Evolutionary conservation across 495 filamentous ascomycete genomes (phyloP).

Genomic region (Elaphomyces granulatus): DNA sequence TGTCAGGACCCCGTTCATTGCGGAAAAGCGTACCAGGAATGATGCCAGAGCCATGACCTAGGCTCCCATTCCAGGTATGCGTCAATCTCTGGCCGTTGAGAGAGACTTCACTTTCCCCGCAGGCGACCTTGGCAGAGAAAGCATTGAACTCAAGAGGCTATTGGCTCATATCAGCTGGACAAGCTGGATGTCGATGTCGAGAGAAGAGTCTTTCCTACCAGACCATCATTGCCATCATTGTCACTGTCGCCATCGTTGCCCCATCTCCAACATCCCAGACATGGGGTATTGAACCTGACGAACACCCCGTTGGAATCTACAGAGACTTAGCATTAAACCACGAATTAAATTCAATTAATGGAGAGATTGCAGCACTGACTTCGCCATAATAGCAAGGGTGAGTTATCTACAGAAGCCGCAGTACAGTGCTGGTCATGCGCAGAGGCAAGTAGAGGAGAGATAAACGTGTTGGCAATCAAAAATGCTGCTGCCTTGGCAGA

Average conservation of each 20-base stretch:
- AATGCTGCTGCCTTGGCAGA: background rate
- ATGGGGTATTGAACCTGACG: constrained; percentile 9
- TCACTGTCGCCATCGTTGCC: constrained; percentile 1
- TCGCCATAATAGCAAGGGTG: constrained; percentile 2
- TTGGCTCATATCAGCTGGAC: no score
- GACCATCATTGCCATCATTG: no score
- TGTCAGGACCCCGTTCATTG: constrained; percentile 10
- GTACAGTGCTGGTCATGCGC: no score
- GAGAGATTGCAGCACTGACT: background rate
- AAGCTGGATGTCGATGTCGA: no score
- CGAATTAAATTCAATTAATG: background rate
- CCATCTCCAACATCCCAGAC: constrained; percentile 8
- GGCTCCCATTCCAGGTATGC: constrained; percentile 18
- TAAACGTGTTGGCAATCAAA: no score
- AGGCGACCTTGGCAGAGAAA: constrained; percentile 11
- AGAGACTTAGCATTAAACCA: constrained; percentile 3
- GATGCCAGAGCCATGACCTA: constrained; percentile 17
- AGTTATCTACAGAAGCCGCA: no score
- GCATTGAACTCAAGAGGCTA: constrained; percentile 18
- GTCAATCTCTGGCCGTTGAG: constrained; percentile 22
- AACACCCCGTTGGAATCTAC: constrained; percentile 9
- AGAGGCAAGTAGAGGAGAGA: no score
- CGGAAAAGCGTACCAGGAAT: constrained; percentile 18
- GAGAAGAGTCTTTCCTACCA: no score
- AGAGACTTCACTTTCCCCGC: constrained; percentile 22